phyloP scores from a whole-genome alignment of 441 rosid genomes.

The Rhodomyrtus psidioides region DNA sequence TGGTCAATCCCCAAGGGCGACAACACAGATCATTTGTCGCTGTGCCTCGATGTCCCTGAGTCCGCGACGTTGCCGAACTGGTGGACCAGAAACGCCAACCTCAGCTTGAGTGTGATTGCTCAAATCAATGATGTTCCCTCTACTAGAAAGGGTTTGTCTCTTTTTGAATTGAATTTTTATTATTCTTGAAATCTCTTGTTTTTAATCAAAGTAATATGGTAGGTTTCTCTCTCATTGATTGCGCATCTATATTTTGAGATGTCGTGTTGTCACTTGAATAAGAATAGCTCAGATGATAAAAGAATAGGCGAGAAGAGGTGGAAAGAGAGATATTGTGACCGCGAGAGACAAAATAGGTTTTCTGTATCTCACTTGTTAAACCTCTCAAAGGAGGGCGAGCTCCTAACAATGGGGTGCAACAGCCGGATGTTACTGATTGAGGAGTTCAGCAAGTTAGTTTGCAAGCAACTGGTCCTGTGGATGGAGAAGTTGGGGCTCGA shows the following conservation, averaged over 20 bases:
- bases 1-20: background rate
- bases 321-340: background rate
- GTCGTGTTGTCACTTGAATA: background rate
- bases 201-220: background rate
- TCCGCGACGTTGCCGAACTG: background rate
- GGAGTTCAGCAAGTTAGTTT: background rate
- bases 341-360: background rate
- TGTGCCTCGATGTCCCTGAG: background rate
- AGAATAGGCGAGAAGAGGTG: background rate
- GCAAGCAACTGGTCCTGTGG: background rate
- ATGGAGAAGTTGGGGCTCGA: background rate
- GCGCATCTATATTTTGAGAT: background rate
- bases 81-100: background rate
- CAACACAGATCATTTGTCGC: background rate
- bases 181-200: background rate
- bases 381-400: background rate
- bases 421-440: too few species aligned
- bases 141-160: background rate
- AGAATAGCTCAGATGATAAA: background rate
- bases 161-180: background rate
- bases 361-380: background rate
- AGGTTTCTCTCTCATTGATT: background rate
- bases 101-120: background rate
- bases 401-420: background rate
- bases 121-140: background rate